phyloP scores from a whole-genome alignment of 2,329 filamentous ascomycete species.

The Capronia americana region DNA sequence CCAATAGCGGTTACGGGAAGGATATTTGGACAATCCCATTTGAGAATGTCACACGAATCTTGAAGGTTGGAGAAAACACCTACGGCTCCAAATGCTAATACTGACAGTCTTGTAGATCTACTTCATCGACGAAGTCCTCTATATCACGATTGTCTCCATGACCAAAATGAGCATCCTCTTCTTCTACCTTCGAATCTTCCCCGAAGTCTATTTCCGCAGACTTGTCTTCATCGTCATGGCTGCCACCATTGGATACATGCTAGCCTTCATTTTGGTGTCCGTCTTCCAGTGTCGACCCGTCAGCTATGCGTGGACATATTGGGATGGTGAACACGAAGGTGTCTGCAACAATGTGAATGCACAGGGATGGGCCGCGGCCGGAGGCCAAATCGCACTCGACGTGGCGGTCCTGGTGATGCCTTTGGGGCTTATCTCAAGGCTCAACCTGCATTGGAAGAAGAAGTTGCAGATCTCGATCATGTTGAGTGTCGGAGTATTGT shows the following conservation, averaged over 20 bases:
- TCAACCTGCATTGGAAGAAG: slow-evolving; percentile 46
- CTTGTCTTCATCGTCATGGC: slow-evolving; percentile 42
- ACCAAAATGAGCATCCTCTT: slow-evolving; percentile 48
- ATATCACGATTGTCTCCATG: slow-evolving; percentile 55
- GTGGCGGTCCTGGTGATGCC: slow-evolving; percentile 61
- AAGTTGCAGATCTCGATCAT: slow-evolving; percentile 59
- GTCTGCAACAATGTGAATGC: slow-evolving; percentile 58
- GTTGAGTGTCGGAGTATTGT: slow-evolving; percentile 58
- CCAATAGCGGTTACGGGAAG: slow-evolving; percentile 49
- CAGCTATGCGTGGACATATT: slow-evolving; percentile 57
- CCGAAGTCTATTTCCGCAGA: slow-evolving; percentile 41
- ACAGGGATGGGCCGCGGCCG: slow-evolving; percentile 60
- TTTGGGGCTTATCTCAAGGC: slow-evolving; percentile 51
- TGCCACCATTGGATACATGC: slow-evolving; percentile 50
- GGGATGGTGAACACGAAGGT: slow-evolving; percentile 57
- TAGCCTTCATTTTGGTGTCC: slow-evolving; percentile 47
- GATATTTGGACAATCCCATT: slow-evolving; percentile 55
- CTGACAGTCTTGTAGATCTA: slow-evolving; percentile 45
- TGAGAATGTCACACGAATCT: slow-evolving; percentile 52
- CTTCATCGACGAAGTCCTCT: slow-evolving; percentile 46
- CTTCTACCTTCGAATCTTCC: slow-evolving; percentile 53
- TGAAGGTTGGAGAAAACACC: slow-evolving; percentile 43
- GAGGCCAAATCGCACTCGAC: slow-evolving; percentile 61
- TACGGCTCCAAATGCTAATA: slow-evolving; percentile 36
- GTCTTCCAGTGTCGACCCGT: slow-evolving; percentile 49